Evolutionary conservation across 1,139 yeast genomes (phyloP).

Genomic region (Debaryomycetaceae sp.): DNA sequence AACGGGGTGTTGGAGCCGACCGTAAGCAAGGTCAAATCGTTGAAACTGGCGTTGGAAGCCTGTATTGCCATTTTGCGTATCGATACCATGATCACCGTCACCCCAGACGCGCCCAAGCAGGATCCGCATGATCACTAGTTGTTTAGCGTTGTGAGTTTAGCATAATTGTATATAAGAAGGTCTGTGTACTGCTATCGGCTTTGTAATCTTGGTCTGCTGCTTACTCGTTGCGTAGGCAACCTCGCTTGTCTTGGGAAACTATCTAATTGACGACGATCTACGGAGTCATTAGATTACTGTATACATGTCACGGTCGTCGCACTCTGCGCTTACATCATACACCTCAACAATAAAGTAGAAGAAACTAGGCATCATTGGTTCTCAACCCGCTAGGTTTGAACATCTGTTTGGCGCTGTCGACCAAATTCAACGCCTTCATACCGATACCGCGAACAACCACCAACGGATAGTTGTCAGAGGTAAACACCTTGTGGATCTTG

Average conservation of each 20-base stretch:
- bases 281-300: too few relatives aligned
- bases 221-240: too few relatives aligned
- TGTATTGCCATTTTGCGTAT: conserved; percentile 95
- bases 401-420: conserved; percentile 50
- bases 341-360: too few relatives aligned
- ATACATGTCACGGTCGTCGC: too few relatives aligned
- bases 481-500: conserved; percentile 78
- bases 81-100: conserved; percentile 96
- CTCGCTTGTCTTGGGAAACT: too few relatives aligned
- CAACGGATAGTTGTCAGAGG: conserved; percentile 65
- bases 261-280: too few relatives aligned
- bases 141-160: too few relatives aligned
- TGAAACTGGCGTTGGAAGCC: conserved; percentile 95
- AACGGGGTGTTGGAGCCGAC: conserved; percentile 95
- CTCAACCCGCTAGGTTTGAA: conserved; percentile 27
- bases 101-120: conserved; percentile 90
- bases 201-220: too few relatives aligned
- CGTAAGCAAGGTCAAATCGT: conserved; percentile 79
- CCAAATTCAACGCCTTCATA: conserved; percentile 50
- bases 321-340: too few relatives aligned
- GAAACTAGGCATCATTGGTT: too few relatives aligned
- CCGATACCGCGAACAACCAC: conserved; percentile 73
- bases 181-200: too few relatives aligned
- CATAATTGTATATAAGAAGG: too few relatives aligned
- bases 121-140: conserved; percentile 70